A percentile compares a stretch with the other conserved stretches of the same genome.
Conservation (phyloP, 441 rosid species). For the Lepidium campestre region DNA sequence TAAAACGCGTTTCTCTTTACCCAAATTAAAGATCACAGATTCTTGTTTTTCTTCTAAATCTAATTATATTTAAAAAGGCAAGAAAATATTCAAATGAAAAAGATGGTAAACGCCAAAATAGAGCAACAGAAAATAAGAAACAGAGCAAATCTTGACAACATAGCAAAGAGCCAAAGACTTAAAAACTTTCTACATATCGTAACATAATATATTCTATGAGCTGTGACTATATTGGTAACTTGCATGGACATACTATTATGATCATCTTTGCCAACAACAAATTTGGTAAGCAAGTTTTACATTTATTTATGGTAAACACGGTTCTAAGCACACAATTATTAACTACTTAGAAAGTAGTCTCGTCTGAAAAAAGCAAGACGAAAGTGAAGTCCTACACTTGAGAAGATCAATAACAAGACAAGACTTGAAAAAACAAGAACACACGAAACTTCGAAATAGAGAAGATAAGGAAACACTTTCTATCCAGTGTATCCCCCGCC, state of each 20-base stretch:
- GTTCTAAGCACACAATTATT: too few species aligned
- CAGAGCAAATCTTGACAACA: not conserved
- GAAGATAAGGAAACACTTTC: not conserved
- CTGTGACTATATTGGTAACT: too few species aligned
- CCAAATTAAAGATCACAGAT: too few species aligned
- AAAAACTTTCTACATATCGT: not conserved
- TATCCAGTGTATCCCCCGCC: slow-evolving; percentile 32
- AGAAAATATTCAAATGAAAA: not conserved
- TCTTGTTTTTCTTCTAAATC: too few species aligned
- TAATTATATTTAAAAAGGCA: not conserved
- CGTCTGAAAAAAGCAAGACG: too few species aligned
- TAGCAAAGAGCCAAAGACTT: not conserved
- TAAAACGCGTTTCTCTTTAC: not conserved
- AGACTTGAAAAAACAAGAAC: not conserved
- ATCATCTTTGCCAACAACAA: too few species aligned
- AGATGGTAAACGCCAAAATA: not conserved
- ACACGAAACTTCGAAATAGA: not conserved
- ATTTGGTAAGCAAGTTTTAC: too few species aligned
- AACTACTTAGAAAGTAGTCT: too few species aligned
- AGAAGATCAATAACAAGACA: not conserved
- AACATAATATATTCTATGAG: not conserved
- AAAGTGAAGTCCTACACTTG: not conserved
- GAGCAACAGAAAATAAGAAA: not conserved
- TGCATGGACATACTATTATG: too few species aligned
- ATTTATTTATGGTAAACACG: too few species aligned